Base-by-base conservation (phyloP, 768 basidiomycete genomes). In the Lactifluus echinatus region DNA sequence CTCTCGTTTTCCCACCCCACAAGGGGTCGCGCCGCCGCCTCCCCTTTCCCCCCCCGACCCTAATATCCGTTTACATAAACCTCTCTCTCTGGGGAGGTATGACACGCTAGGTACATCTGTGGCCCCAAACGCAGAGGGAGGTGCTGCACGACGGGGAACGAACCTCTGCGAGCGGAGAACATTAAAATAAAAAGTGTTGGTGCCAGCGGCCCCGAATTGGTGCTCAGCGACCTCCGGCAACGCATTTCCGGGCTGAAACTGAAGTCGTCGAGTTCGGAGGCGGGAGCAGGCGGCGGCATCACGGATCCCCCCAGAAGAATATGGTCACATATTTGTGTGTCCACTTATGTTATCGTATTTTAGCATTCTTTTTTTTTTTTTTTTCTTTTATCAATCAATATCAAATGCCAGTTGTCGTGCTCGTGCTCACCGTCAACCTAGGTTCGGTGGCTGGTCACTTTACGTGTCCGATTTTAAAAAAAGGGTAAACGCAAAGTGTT, bases 171-270 rank as follows among this genome's bases (percentile, higher is more conserved):
- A 36, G 14, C 34, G 50, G 14, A 26, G 51, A 23, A 29, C 15
- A 52, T 43, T 17, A 10, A 23, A 34, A 19, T 11, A 24, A 53
- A 45, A 46, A 2, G 10, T 5, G 37, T 49, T 49, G 52, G 31
- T 36, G 40, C 52, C 57, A 58, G 57, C 57, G 57, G 46, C 57
- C 19, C 33, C 29, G 46, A 58, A 46, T 58, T 58, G 57, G 29
- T 53, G 57, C 57, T 58, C 57, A 58, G 57, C 57, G 57, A 58
- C 46, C 33, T 43, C 33, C 57, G 44, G 46, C 46, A 39, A 36
- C 4, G 23, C 12, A 5, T 4, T 5, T 31, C 5, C 4, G 10
- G 5, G 10, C 31, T 10, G 31, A 31, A 31, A 31, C 10, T 31
- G 31, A 31, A 31, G n/a, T n/a, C n/a, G n/a, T n/a, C n/a, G n/a